phyloP scores from a whole-genome alignment of 2,329 filamentous ascomycete species.

The Biscogniauxia marginata region DNA sequence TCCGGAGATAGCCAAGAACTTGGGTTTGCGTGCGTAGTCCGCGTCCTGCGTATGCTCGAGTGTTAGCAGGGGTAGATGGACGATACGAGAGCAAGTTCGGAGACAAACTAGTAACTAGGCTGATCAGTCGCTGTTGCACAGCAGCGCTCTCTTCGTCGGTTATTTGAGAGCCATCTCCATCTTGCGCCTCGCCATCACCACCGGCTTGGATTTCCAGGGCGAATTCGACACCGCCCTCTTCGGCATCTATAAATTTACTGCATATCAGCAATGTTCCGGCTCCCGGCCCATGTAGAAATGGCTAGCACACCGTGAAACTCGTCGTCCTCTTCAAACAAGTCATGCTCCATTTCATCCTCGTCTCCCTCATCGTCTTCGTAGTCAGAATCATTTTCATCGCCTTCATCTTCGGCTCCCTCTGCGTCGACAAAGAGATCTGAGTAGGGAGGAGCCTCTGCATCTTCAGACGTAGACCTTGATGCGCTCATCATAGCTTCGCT shows the following conservation, averaged over 20 bases:
- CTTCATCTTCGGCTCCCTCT: constrained; percentile 15
- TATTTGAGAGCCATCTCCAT: constrained; percentile 17
- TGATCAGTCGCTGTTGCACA: constrained; percentile 22
- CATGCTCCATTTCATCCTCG: constrained; percentile 23
- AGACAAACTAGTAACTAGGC: constrained; percentile 32
- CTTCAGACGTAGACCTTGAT: constrained; percentile 19
- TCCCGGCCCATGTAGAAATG: not conserved
- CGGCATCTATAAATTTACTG: constrained; percentile 21
- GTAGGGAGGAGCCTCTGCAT: constrained; percentile 15
- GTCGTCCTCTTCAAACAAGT: constrained; percentile 28
- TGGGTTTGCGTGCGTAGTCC: constrained; percentile 36
- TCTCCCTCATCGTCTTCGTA: constrained; percentile 27
- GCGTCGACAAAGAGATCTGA: constrained; percentile 27
- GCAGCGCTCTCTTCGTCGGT: constrained; percentile 16
- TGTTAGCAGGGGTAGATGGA: constrained; percentile 31
- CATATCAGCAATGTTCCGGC: constrained; percentile 12
- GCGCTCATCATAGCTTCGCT: constrained; percentile 24
- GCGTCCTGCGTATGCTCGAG: constrained; percentile 20
- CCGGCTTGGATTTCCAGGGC: constrained; percentile 32
- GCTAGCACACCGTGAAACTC: constrained; percentile 30
- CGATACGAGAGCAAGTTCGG: constrained; percentile 21
- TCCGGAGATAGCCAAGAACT: constrained; percentile 40
- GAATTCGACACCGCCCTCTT: constrained; percentile 29
- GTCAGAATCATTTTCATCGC: constrained; percentile 24
- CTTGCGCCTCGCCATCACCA: constrained; percentile 30